phyloP scores from a whole-genome alignment of 1,284 basidiomycete genomes.

The Ustilago lituana region DNA sequence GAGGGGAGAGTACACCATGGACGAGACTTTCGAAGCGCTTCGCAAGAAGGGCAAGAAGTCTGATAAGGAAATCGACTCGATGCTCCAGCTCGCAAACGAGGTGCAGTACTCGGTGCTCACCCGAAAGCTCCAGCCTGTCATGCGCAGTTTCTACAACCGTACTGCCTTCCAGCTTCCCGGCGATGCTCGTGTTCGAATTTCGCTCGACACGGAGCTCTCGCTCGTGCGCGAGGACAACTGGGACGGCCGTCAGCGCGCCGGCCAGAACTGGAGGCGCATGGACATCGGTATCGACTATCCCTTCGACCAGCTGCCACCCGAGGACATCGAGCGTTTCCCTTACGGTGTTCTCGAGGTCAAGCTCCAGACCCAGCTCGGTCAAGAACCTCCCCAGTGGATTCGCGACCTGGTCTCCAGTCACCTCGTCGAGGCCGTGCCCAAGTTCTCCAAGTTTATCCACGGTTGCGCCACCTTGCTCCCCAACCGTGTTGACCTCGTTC shows the following conservation, averaged over 20 bases:
- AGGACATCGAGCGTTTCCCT: conserved; percentile 91
- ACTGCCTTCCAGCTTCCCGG: conserved; percentile 99
- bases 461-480: conserved; percentile 93
- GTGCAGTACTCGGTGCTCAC: conserved; percentile 91
- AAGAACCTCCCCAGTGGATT: conserved; percentile 96
- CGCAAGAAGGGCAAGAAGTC: conserved; percentile 92
- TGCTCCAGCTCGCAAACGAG: conserved; percentile 96
- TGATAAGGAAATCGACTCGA: conserved; percentile 88
- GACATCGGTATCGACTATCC: conserved; percentile 94
- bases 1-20: conserved; percentile 88
- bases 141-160: conserved; percentile 99
- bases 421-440: conserved; percentile 72
- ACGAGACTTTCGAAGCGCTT: conserved; percentile 89
- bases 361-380: conserved; percentile 93
- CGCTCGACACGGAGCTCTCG: conserved; percentile 93
- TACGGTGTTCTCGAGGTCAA: conserved; percentile 95
- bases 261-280: conserved; percentile 90
- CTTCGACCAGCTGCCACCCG: conserved; percentile 79
- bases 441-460: conserved; percentile 91
- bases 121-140: conserved; percentile 81
- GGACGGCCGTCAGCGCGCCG: conserved; percentile 81
- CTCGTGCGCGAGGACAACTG: conserved; percentile 97
- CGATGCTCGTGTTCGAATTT: conserved; percentile 96
- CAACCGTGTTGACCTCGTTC: conserved; percentile 94
- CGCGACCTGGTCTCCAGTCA: conserved; percentile 92